These are phyloP conservation scores for Mortierella sp. DNA, from an alignment of 371 early-diverging fungal genomes.

Conservation along the genomic window DNA sequence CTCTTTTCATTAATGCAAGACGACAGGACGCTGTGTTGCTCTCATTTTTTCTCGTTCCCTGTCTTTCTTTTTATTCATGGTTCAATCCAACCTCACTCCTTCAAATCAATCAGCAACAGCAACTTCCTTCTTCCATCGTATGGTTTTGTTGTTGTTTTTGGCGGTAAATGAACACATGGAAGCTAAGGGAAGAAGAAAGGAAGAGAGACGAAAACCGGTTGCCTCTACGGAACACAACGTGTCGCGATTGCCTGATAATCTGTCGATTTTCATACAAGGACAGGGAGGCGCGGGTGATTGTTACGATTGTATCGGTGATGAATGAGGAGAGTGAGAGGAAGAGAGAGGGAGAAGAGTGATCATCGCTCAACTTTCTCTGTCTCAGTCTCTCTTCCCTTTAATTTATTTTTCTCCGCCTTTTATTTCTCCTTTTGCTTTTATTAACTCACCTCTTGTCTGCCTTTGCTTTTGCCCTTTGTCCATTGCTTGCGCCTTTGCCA, in stretches of 20 bases:
- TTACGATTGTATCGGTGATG: neutral
- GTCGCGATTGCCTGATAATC: too few species aligned
- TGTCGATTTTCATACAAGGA: too few species aligned
- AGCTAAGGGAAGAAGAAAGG: too few species aligned
- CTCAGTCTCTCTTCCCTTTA: neutral
- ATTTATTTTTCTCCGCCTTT: neutral
- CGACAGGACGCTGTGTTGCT: slow-evolving; percentile 3
- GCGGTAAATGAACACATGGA: too few species aligned
- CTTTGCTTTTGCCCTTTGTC: neutral
- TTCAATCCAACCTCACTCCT: neutral
- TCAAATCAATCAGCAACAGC: neutral
- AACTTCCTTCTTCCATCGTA: neutral
- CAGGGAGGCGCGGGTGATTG: neutral
- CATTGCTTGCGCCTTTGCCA: neutral
- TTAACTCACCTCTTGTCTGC: neutral
- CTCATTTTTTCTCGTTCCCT: neutral
- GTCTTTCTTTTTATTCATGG: neutral
- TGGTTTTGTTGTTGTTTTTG: neutral
- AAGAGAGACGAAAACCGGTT: too few species aligned
- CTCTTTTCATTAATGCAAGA: slow-evolving; percentile 1
- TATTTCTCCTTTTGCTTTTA: neutral
- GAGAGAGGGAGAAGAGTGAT: neutral
- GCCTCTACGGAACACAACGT: too few species aligned
- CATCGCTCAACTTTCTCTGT: slow-evolving; percentile 5
- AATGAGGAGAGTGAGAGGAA: neutral